These are phyloP conservation scores for Canna indica DNA, from an alignment of 176 grass and related monocot species.

Conservation along the genomic window DNA sequence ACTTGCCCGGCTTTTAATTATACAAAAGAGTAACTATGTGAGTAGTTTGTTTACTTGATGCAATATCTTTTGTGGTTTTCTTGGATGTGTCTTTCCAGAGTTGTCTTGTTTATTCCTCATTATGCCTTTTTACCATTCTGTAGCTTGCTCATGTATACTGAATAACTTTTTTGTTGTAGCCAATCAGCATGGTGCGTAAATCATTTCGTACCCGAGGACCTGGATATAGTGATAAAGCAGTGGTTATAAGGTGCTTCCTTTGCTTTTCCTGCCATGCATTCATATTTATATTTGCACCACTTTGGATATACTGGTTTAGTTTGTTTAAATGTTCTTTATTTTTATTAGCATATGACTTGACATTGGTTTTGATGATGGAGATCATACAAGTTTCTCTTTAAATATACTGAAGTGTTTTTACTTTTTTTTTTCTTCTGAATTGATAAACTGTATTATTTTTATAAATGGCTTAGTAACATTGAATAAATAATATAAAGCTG, in stretches of 20 bases:
- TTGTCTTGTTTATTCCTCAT: neutral
- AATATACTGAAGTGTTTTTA: no score
- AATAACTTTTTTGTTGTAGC: constrained; percentile 30
- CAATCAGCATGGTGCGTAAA: constrained; percentile 61
- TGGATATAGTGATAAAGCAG: constrained; percentile 93
- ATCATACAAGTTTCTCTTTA: no score
- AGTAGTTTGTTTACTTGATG: no score
- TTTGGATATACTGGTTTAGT: neutral
- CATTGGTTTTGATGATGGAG: no score
- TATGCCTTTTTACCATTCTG: neutral
- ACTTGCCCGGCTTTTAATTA: constrained; percentile 72
- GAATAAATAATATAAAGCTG: no score
- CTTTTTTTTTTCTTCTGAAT: no score
- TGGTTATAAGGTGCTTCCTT: constrained; percentile 63
- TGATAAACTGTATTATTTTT: no score
- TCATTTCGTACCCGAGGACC: constrained; percentile 54
- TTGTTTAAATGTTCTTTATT: neutral
- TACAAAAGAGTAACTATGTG: constrained; percentile 93
- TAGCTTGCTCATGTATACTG: neutral
- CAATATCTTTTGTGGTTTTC: constrained; percentile 3
- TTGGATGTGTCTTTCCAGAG: neutral
- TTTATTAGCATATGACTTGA: no score
- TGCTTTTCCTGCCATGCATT: constrained; percentile 9
- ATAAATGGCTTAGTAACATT: no score
- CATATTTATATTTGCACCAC: neutral